Conservation (phyloP, 1,139 yeast genomes). For the Hyphopichia wangnamkhiaoensis region DNA sequence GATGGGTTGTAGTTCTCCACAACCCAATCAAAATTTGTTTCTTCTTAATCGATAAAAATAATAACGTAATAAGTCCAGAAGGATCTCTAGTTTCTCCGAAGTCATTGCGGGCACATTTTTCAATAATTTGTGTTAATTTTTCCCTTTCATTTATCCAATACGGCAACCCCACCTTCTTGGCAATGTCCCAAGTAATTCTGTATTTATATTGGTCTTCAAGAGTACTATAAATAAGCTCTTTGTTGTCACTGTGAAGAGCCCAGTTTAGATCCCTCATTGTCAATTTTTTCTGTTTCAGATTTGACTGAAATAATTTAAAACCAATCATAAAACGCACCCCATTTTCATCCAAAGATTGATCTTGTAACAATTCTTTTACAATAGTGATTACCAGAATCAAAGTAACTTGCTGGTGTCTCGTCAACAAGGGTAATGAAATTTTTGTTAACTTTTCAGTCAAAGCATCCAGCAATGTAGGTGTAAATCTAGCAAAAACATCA, state of each 20-base stretch:
- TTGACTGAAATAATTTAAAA: slow-evolving; percentile 61
- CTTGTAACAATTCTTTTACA: slow-evolving; percentile 46
- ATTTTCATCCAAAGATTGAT: slow-evolving; percentile 63
- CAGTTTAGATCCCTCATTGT: slow-evolving; percentile 82
- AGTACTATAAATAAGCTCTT: slow-evolving; percentile 60
- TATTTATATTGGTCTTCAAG: slow-evolving; percentile 50
- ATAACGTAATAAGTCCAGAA: slow-evolving; percentile 64
- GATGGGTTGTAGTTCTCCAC: slow-evolving; percentile 80
- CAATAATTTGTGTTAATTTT: slow-evolving; percentile 56
- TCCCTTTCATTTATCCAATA: slow-evolving; percentile 63
- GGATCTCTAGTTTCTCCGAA: slow-evolving; percentile 71
- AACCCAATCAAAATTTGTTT: slow-evolving; percentile 75
- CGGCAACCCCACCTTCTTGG: slow-evolving; percentile 62
- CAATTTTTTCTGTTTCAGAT: slow-evolving; percentile 45
- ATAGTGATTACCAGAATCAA: slow-evolving; percentile 70
- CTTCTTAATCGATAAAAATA: slow-evolving; percentile 75
- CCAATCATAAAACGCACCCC: slow-evolving; percentile 76
- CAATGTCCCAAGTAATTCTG: slow-evolving; percentile 59
- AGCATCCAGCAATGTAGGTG: slow-evolving; percentile 45
- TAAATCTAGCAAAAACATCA: slow-evolving; percentile 44
- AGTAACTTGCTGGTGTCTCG: slow-evolving; percentile 90
- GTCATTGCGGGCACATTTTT: slow-evolving; percentile 68
- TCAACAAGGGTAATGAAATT: slow-evolving; percentile 72
- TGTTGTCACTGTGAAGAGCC: slow-evolving; percentile 84
- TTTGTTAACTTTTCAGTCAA: slow-evolving; percentile 63